Evolutionary conservation across 805 yeast genomes (phyloP).

Genomic region (Ogataea nitratoaversa): DNA sequence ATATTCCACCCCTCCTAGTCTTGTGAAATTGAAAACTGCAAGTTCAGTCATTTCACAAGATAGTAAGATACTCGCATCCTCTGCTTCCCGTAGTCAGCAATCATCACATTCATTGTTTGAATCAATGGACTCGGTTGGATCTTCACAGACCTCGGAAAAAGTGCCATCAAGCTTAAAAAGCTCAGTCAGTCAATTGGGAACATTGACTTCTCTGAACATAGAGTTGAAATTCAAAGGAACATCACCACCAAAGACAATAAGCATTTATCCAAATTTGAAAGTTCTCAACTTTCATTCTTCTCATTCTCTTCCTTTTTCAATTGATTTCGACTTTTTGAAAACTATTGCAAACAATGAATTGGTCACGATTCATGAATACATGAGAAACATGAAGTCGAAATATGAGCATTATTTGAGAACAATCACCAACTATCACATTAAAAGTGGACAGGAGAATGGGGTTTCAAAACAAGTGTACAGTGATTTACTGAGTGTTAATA

Average conservation of each 20-base stretch:
- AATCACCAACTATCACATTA: background rate
- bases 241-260: background rate
- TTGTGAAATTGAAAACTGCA: no score
- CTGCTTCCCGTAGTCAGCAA: background rate
- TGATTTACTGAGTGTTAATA: constrained; percentile 29
- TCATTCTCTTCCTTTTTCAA: constrained; percentile 32
- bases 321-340: constrained; percentile 2
- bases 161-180: no score
- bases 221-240: constrained; percentile 5
- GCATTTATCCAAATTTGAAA: constrained; percentile 7
- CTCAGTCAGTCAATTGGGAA: no score
- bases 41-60: no score
- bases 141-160: constrained; percentile 3
- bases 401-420: constrained; percentile 4
- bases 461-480: constrained; percentile 12
- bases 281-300: constrained; percentile 9
- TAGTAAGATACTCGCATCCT: background rate
- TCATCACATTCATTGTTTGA: constrained; percentile 3
- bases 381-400: constrained; percentile 4
- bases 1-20: no score
- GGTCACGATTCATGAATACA: background rate
- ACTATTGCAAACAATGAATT: background rate
- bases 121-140: constrained; percentile 1
- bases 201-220: constrained; percentile 2
- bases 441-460: constrained; percentile 1